A percentile compares a stretch with the other conserved stretches of the same genome.
These are phyloP conservation scores for Leccinellum rugosiceps DNA, from an alignment of 768 basidiomycete genomes.

Conservation along the genomic window DNA sequence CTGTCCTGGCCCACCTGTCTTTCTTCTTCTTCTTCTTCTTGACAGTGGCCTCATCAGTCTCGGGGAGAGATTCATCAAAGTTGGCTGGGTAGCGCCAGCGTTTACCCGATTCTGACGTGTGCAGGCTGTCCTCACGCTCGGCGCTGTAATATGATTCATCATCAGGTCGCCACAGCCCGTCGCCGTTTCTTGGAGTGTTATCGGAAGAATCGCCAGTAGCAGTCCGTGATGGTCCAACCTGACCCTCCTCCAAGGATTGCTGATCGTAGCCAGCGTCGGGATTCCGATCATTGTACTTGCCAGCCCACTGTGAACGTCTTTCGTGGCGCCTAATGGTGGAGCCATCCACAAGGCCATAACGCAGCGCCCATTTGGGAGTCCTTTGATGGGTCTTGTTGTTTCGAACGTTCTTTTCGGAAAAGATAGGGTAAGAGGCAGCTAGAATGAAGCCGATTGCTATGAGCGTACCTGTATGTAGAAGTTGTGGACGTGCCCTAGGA, in stretches of 20 bases:
- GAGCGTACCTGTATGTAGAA: conserved; percentile 79
- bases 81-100: conserved; percentile 88
- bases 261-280: conserved; percentile 66
- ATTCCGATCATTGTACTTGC: conserved; percentile 79
- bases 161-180: conserved; percentile 68
- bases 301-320: conserved; percentile 83
- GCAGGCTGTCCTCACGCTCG: conserved; percentile 35
- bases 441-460: neutral
- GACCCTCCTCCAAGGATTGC: conserved; percentile 76
- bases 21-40: conserved; percentile 71
- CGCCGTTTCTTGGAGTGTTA: conserved; percentile 27
- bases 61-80: conserved; percentile 57
- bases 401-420: conserved; percentile 70
- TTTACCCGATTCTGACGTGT: conserved; percentile 35
- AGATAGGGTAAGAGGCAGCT: conserved; percentile 7
- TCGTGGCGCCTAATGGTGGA: conserved; percentile 74
- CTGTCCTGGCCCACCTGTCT: conserved; percentile 83
- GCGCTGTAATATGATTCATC: conserved; percentile 74
- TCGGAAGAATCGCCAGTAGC: conserved; percentile 12
- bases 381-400: conserved; percentile 92
- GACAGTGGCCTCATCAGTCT: conserved; percentile 38
- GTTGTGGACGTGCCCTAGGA: conserved; percentile 81
- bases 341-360: conserved; percentile 85
- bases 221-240: conserved; percentile 37
- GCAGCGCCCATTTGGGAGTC: conserved; percentile 94